Percentiles rank a stretch among this genome's conserved stretches.
Conservation (phyloP, 148 eudicot genomes). For the Vaccinium vitisidaea region DNA sequence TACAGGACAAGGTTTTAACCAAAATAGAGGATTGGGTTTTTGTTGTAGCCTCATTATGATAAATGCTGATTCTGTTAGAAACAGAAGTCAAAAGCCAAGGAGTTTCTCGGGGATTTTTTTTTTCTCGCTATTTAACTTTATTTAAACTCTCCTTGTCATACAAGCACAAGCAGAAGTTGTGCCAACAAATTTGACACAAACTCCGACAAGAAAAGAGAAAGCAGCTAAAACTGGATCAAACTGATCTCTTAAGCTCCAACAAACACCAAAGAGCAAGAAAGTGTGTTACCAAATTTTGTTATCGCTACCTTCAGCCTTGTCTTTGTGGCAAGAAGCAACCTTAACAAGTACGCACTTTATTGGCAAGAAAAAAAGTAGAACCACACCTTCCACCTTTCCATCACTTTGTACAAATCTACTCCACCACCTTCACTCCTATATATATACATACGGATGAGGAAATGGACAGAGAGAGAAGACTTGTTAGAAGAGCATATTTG, state of each 20-base stretch:
- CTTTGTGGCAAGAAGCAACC: slow-evolving; percentile 25
- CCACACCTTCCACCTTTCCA: slow-evolving; percentile 29
- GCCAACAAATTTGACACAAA: not conserved
- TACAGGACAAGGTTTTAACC: not conserved
- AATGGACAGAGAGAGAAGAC: not conserved
- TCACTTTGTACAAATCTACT: slow-evolving; percentile 19
- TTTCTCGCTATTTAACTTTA: not conserved
- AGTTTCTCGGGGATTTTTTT: not conserved
- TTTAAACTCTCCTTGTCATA: too few relatives aligned
- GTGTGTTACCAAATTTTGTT: not conserved
- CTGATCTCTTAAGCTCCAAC: not conserved
- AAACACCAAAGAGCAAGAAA: not conserved
- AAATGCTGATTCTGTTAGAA: not conserved
- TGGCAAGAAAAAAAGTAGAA: slow-evolving; percentile 27
- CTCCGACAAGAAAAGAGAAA: not conserved
- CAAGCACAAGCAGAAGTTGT: too few relatives aligned
- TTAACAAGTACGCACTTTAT: slow-evolving; percentile 24
- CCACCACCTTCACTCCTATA: slow-evolving; percentile 1
- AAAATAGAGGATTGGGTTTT: not conserved
- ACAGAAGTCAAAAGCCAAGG: not conserved
- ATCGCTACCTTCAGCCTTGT: slow-evolving; percentile 27
- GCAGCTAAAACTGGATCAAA: not conserved
- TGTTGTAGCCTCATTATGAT: not conserved
- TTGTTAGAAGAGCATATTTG: not conserved
- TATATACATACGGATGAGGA: not conserved